phyloP scores from a whole-genome alignment of 495 filamentous ascomycete genomes.

The Endocarpon pusillum region DNA sequence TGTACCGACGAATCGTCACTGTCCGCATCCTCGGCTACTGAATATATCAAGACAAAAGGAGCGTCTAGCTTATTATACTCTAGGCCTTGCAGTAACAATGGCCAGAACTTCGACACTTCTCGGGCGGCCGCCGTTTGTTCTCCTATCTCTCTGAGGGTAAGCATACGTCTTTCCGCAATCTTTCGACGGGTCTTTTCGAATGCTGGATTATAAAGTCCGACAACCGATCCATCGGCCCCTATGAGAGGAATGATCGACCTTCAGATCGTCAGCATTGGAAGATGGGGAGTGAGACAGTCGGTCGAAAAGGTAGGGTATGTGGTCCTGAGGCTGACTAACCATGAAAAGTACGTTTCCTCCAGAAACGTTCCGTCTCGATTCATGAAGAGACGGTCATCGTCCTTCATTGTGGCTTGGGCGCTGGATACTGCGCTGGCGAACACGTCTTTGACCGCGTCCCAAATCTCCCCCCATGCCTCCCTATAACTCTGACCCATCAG shows the following conservation, averaged over 20 bases:
- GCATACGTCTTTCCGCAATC: constrained; percentile 47
- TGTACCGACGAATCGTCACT: constrained; percentile 43
- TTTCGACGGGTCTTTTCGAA: constrained; percentile 52
- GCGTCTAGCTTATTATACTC: constrained; percentile 44
- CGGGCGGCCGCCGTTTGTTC: constrained; percentile 48
- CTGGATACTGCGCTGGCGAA: constrained; percentile 38
- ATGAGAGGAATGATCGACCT: constrained; percentile 43
- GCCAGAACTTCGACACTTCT: constrained; percentile 47
- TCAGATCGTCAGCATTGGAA: not conserved
- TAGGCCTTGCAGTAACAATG: constrained; percentile 34
- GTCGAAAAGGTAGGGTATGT: not conserved
- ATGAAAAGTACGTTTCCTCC: constrained; percentile 55
- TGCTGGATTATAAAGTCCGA: constrained; percentile 51
- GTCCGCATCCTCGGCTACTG: constrained; percentile 38
- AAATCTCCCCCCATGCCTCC: constrained; percentile 50
- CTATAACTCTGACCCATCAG: constrained; percentile 51
- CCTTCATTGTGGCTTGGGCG: constrained; percentile 56
- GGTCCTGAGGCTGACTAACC: constrained; percentile 14
- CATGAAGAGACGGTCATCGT: constrained; percentile 52
- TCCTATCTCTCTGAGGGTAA: constrained; percentile 51
- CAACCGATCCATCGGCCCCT: constrained; percentile 40
- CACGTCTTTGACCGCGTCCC: constrained; percentile 41
- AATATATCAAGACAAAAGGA: constrained; percentile 49
- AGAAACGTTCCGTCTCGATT: constrained; percentile 38
- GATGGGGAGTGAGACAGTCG: not conserved